phyloP scores from a whole-genome alignment of 1,284 basidiomycete genomes.

The Tylopilus sp. region DNA sequence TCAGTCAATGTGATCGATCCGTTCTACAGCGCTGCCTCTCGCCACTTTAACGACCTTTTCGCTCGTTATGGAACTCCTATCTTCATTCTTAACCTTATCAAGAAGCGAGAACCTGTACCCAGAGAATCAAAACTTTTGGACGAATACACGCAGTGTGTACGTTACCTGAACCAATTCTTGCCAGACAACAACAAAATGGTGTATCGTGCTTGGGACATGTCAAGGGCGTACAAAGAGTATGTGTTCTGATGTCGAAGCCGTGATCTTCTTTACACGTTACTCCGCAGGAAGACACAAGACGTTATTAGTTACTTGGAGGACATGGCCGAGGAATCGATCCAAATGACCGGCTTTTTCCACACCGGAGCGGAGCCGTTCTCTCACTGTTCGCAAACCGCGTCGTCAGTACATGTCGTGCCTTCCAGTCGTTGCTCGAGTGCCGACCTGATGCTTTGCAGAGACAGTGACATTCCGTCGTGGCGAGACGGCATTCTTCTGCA shows the following conservation, averaged over 20 bases:
- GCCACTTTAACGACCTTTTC: constrained; percentile 93
- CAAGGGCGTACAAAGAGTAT: constrained; percentile 83
- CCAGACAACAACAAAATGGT: constrained; percentile 84
- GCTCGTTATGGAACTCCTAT: constrained; percentile 88
- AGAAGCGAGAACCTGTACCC: constrained; percentile 74
- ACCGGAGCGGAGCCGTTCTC: constrained; percentile 75
- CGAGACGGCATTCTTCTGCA: constrained; percentile 78
- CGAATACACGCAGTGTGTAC: constrained; percentile 90
- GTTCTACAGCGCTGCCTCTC: constrained; percentile 89
- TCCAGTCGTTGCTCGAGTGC: not conserved
- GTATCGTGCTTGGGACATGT: constrained; percentile 97
- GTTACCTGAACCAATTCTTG: constrained; percentile 94
- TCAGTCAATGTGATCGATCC: constrained; percentile 93
- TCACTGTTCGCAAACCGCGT: constrained; percentile 50
- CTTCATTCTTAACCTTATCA: constrained; percentile 95
- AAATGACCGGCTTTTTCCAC: constrained; percentile 94
- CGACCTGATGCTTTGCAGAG: constrained; percentile 7
- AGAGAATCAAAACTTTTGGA: constrained; percentile 92
- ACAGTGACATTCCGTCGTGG: constrained; percentile 37
- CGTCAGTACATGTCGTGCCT: constrained; percentile 34
- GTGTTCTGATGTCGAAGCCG: constrained; percentile 17
- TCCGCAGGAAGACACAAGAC: constrained; percentile 82
- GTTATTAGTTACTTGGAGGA: constrained; percentile 96
- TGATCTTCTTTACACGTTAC: not conserved
- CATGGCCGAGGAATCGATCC: constrained; percentile 90